These are phyloP conservation scores for Perkinsus marinus DNA, from an alignment of 169 alveolate species.

Conservation along the genomic window DNA sequence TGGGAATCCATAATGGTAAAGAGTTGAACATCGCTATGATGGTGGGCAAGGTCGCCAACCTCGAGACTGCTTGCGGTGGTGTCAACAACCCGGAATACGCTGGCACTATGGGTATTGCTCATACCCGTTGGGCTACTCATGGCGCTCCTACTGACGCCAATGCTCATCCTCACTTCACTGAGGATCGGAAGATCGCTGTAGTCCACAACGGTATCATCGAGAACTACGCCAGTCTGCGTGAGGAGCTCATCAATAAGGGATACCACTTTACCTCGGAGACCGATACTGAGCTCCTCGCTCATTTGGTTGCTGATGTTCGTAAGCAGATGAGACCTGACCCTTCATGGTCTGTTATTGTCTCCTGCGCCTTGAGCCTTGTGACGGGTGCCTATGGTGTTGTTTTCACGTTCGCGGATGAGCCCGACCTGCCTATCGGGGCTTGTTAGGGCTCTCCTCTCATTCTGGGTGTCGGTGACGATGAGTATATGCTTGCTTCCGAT, in stretches of 20 bases:
- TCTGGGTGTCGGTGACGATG: conserved; percentile 42
- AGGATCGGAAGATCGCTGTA: conserved; percentile 63
- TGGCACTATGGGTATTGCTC: conserved; percentile 82
- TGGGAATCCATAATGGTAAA: conserved; percentile 1
- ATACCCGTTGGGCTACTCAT: conserved; percentile 98
- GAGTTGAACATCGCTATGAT: not conserved
- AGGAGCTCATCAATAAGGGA: conserved; percentile 44
- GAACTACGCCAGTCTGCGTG: conserved; percentile 53
- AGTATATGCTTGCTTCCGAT: conserved; percentile 1
- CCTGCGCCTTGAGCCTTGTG: not conserved
- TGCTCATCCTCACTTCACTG: conserved; percentile 95
- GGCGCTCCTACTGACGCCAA: conserved; percentile 87
- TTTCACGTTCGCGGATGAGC: conserved; percentile 63
- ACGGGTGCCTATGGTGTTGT: conserved; percentile 90
- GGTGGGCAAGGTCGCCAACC: conserved; percentile 4
- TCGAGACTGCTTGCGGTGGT: not conserved
- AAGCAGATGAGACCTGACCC: not conserved
- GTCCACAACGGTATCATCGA: conserved; percentile 93
- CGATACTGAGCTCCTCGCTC: conserved; percentile 93
- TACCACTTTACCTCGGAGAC: conserved; percentile 64
- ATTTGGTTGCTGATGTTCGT: conserved; percentile 60
- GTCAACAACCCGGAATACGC: not conserved
- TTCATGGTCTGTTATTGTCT: not conserved
- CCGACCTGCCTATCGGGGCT: conserved; percentile 72
- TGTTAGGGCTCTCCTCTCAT: conserved; percentile 80